A percentile compares a stretch with the other conserved stretches of the same genome.
phyloP scores from a whole-genome alignment of 768 basidiomycete genomes.

The Termitomyces sp. region DNA sequence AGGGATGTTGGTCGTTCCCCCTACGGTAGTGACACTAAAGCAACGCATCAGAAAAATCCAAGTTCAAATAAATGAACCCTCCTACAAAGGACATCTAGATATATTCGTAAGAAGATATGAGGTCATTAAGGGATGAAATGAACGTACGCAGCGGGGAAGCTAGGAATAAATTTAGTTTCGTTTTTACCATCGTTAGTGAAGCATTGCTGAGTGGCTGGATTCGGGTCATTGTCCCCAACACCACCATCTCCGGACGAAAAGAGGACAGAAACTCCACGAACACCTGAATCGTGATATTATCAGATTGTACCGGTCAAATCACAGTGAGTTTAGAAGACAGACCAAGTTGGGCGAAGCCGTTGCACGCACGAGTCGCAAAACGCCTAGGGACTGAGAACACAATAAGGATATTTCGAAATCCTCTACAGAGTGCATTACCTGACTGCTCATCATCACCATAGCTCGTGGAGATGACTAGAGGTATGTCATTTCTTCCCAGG shows the following conservation, averaged over 20 bases:
- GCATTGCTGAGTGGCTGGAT: constrained; percentile 50
- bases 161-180: constrained; percentile 44
- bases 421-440: constrained; percentile 25
- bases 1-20: constrained; percentile 54
- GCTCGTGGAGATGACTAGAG: constrained; percentile 63
- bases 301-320: neutral
- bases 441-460: constrained; percentile 74
- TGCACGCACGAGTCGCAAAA: constrained; percentile 55
- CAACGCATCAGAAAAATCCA: neutral
- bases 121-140: neutral
- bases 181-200: constrained; percentile 54
- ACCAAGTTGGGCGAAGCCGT: constrained; percentile 61
- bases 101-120: neutral
- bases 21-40: constrained; percentile 66
- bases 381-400: constrained; percentile 41
- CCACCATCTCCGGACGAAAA: constrained; percentile 67
- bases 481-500: constrained; percentile 36
- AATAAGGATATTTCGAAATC: neutral
- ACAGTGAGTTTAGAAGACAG: constrained; percentile 1
- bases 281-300: constrained; percentile 34
- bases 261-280: constrained; percentile 56
- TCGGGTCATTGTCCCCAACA: constrained; percentile 55
- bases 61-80: neutral
- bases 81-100: constrained; percentile 45
- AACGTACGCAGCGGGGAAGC: constrained; percentile 53